Percentiles rank a stretch among this genome's conserved stretches.
These are phyloP conservation scores for barrel medic (Medicago truncatula) DNA, from an alignment of 306 rosid species.

Conservation along the genomic window DNA sequence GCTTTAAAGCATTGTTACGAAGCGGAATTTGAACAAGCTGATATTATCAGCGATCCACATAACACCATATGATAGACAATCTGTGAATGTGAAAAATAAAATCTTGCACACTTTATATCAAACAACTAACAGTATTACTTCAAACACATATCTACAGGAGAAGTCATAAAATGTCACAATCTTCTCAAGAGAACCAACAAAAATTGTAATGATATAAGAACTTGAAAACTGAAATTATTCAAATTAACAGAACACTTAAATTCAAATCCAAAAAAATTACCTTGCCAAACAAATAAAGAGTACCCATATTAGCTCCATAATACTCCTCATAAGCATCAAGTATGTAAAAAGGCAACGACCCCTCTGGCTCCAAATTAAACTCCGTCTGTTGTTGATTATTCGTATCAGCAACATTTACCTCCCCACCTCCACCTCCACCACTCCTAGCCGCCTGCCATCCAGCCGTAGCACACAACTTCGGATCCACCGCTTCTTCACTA, in stretches of 20 bases:
- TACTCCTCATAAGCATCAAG: conserved; percentile 89
- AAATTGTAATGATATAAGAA: background rate
- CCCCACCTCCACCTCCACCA: conserved; percentile 41
- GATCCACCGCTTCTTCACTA: conserved; percentile 58
- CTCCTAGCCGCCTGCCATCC: conserved; percentile 76
- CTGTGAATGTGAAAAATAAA: background rate
- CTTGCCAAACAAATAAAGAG: conserved; percentile 91
- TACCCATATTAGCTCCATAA: conserved; percentile 79
- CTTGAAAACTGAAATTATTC: background rate
- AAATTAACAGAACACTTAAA: conserved; percentile 1
- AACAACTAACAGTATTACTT: background rate
- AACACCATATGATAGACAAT: background rate
- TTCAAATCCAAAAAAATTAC: conserved; percentile 43
- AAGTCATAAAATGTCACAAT: background rate
- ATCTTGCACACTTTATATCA: background rate
- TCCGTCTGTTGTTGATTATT: conserved; percentile 49
- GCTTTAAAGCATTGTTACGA: too few species aligned
- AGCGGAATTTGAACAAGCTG: too few species aligned
- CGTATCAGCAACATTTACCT: conserved; percentile 36
- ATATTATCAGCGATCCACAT: too few species aligned
- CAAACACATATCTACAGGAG: background rate
- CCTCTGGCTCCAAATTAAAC: conserved; percentile 66
- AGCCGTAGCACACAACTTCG: conserved; percentile 66
- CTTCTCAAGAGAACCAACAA: conserved; percentile 17
- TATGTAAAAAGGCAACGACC: conserved; percentile 75